Evolutionary conservation across 441 rosid species (phyloP).

Genomic region (Hura crepitans): DNA sequence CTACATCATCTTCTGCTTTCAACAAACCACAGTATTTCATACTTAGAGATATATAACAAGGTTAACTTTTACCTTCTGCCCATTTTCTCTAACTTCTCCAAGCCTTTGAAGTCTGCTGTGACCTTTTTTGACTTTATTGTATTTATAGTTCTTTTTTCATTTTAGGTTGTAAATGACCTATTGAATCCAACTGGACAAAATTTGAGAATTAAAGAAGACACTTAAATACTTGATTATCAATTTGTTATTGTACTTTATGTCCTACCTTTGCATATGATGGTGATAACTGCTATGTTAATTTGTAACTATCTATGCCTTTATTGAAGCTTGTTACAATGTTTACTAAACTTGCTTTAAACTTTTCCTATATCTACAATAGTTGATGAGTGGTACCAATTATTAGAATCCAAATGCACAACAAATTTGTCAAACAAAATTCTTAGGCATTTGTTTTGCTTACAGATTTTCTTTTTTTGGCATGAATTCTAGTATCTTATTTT

Average conservation of each 20-base stretch:
- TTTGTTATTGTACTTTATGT: background rate
- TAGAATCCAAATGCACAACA: background rate
- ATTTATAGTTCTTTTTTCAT: slow-evolving; percentile 31
- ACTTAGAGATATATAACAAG: slow-evolving; percentile 95
- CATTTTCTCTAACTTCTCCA: slow-evolving; percentile 8
- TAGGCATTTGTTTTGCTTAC: background rate
- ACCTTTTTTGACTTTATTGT: slow-evolving; percentile 17
- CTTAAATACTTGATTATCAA: slow-evolving; percentile 54
- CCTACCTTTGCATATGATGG: background rate
- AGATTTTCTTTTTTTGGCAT: background rate
- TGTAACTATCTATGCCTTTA: background rate
- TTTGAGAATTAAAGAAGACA: slow-evolving; percentile 91
- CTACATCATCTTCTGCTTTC: too few relatives aligned
- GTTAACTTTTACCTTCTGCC: slow-evolving; percentile 48
- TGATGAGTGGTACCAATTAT: background rate
- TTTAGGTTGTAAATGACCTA: slow-evolving; percentile 91
- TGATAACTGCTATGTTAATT: background rate
- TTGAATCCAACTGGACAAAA: slow-evolving; percentile 95
- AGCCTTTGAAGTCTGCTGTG: slow-evolving; percentile 11
- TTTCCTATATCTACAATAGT: background rate
- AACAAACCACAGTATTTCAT: too few relatives aligned
- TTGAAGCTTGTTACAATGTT: background rate
- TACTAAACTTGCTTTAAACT: background rate
- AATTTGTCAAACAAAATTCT: background rate
- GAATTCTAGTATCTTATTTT: background rate